Percentiles rank a stretch among this genome's conserved stretches.
Conservation (phyloP, 805 yeast species). For the Metschnikowia koreensis region DNA sequence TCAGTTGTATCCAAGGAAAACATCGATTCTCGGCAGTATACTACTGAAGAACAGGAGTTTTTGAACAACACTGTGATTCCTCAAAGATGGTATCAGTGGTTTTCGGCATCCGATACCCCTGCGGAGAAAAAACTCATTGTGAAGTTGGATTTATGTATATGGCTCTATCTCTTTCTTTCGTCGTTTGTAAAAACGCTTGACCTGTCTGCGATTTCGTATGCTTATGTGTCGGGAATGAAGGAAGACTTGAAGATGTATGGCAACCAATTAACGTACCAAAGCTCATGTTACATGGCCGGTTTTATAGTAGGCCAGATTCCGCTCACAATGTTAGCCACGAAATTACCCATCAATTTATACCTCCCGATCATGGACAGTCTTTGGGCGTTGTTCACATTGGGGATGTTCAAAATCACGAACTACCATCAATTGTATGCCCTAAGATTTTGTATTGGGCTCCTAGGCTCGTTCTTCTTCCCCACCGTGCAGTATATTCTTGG, state of each 20-base stretch:
- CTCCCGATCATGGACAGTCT: constrained; percentile 25
- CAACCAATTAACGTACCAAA: constrained; percentile 11
- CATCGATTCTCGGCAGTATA: not conserved
- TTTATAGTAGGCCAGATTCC: constrained; percentile 30
- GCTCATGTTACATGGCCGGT: constrained; percentile 22
- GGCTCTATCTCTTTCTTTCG: constrained; percentile 9
- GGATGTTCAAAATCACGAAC: constrained; percentile 13
- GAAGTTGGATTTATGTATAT: constrained; percentile 5
- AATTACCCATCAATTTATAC: constrained; percentile 22
- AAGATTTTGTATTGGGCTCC: constrained; percentile 4
- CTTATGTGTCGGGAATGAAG: constrained; percentile 6
- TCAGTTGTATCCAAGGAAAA: not conserved
- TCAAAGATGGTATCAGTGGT: constrained; percentile 10
- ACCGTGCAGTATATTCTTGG: constrained; percentile 5
- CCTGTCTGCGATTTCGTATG: constrained; percentile 6
- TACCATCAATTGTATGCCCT: constrained; percentile 6
- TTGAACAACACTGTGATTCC: not conserved
- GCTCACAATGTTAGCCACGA: constrained; percentile 26
- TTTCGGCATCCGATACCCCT: constrained; percentile 5
- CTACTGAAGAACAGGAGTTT: constrained; percentile 2
- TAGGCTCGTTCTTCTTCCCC: constrained; percentile 8
- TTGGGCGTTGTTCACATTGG: constrained; percentile 12
- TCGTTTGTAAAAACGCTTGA: constrained; percentile 9
- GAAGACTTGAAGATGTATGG: constrained; percentile 6
- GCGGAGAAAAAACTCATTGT: constrained; percentile 1